Evolutionary conservation across 208 protist genomes (phyloP), one percentile per base, ranked within the genome.

Genomic region (Porcisia hertigi): DNA sequence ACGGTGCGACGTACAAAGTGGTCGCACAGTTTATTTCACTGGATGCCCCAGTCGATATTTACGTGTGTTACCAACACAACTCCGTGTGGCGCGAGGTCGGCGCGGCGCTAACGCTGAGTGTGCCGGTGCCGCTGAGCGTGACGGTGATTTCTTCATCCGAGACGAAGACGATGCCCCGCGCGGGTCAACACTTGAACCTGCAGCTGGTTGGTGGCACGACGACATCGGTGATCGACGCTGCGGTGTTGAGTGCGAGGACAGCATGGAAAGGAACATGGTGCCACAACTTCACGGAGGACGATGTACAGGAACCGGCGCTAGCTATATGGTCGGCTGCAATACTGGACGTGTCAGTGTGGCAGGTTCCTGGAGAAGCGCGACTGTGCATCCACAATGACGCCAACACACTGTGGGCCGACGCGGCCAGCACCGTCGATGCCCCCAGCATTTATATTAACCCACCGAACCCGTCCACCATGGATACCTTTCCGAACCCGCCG

Each of bases 191-290:
- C 81, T 41, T 97, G 34, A 75, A 81, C 69, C 82, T 97, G 60
- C 63, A 76, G 52, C 81, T 96, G 6, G 49, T 75, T 62, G 65
- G 72, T 66, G 77, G 57, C 52, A 20, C 77, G 11, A 49, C 45
- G 2, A 66, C 70, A 3, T 69, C 23, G 12, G 47, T 74, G n/a
- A 75, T 67, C 2, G 63, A 43, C 25, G 57, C 69, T 45, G 88
- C 83, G 3, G 88, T 90, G 0, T 84, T 94, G 49, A 88, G 93
- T 41, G 83, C 76, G 47, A 82, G 70, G 23, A 64, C 74, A 41
- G 75, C 80, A 20, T 76, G 71, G 34, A n/a, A 59, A 52, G 84
- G 85, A 25, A 91, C 89, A n/a, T 97, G 94, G 92, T 97, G 94
- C 73, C 89, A 94, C 75, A 96, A 96, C 85, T 96, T 92, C 85